Conservation (phyloP, 345 rosid genomes). For the Camelina laxa region DNA sequence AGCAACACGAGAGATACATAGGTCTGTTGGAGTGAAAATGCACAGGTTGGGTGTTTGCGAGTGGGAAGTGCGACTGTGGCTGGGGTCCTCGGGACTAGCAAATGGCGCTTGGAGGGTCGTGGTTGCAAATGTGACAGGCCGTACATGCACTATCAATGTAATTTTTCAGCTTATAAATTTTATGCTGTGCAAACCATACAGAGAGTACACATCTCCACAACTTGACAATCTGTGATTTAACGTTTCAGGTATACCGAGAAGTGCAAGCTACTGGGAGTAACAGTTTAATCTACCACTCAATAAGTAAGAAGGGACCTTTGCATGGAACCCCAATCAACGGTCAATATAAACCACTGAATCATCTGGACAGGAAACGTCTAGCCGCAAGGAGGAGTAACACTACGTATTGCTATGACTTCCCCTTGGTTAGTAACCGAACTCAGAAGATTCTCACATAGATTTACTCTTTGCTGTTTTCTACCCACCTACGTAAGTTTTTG, state of each 20-base stretch:
- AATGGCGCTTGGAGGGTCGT: slow-evolving; percentile 97
- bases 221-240: slow-evolving; percentile 19
- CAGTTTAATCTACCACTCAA: slow-evolving; percentile 69
- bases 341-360: slow-evolving; percentile 72
- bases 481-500: slow-evolving; percentile 6
- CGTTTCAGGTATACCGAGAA: slow-evolving; percentile 87
- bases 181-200: background rate
- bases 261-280: slow-evolving; percentile 65
- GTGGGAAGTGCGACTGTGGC: slow-evolving; percentile 99
- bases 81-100: slow-evolving; percentile 75
- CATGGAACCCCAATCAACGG: slow-evolving; percentile 66
- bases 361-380: slow-evolving; percentile 81
- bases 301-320: slow-evolving; percentile 64
- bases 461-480: background rate
- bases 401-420: slow-evolving; percentile 97
- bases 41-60: slow-evolving; percentile 85
- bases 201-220: slow-evolving; percentile 13
- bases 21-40: slow-evolving; percentile 82
- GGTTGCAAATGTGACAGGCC: slow-evolving; percentile 89
- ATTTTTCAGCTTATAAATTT: slow-evolving; percentile 49
- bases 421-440: slow-evolving; percentile 66
- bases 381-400: slow-evolving; percentile 82
- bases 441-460: slow-evolving; percentile 3
- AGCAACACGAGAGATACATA: slow-evolving; percentile 74
- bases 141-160: slow-evolving; percentile 90